These are phyloP conservation scores for Talaromyces liani DNA, from an alignment of 495 filamentous ascomycete genomes.

Conservation along the genomic window DNA sequence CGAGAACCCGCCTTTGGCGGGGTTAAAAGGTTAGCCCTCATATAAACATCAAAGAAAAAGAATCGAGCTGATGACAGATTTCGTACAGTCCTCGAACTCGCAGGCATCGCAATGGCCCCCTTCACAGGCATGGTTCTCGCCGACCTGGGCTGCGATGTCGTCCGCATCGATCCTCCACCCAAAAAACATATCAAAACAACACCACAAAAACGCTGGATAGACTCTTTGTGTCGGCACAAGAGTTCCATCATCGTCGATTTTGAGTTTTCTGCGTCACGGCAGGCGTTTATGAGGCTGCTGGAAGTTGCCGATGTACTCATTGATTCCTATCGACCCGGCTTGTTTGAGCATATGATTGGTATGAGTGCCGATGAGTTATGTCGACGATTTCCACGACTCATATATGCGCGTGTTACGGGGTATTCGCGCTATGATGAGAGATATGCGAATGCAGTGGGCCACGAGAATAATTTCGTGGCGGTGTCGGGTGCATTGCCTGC, in stretches of 20 bases:
- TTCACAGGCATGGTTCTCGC: constrained; percentile 18
- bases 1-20: constrained; percentile 8
- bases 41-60: neutral
- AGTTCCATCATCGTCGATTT: constrained; percentile 6
- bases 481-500: constrained; percentile 6
- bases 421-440: neutral
- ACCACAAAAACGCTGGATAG: neutral
- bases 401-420: constrained; percentile 6
- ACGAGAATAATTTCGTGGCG: constrained; percentile 8
- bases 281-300: constrained; percentile 2
- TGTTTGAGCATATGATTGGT: constrained; percentile 1
- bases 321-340: neutral
- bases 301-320: constrained; percentile 5
- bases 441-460: neutral
- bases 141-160: constrained; percentile 16
- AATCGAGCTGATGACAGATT: neutral
- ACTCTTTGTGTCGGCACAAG: constrained; percentile 5
- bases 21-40: neutral
- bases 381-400: neutral
- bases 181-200: neutral
- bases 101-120: constrained; percentile 8
- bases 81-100: constrained; percentile 2
- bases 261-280: neutral
- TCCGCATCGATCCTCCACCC: constrained; percentile 1
- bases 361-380: constrained; percentile 7